Evolutionary conservation across 148 eudicot genomes (phyloP).

Genomic region (Suaeda aralocaspica): DNA sequence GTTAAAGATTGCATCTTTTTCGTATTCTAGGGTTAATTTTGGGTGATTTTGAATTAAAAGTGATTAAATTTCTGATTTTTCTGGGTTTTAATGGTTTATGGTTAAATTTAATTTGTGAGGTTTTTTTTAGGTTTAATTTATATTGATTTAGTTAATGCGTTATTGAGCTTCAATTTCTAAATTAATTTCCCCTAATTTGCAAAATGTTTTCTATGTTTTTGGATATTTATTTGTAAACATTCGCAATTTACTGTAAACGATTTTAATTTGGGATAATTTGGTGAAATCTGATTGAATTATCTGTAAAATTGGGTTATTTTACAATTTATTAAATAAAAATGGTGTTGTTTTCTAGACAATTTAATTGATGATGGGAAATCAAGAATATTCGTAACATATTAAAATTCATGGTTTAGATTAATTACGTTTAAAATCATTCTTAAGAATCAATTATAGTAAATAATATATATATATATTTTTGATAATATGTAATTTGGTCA

Average conservation of each 20-base stretch:
- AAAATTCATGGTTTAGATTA: constrained; percentile 7
- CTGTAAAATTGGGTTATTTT: background rate
- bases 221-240: no score
- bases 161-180: background rate
- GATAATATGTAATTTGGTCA: background rate
- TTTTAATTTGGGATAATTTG: no score
- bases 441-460: constrained; percentile 3
- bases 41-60: no score
- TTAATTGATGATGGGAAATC: background rate
- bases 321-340: background rate
- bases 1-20: no score
- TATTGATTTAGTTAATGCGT: background rate
- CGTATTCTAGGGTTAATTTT: no score
- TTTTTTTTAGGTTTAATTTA: no score
- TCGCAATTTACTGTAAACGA: no score
- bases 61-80: constrained; percentile 9
- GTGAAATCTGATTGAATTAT: background rate
- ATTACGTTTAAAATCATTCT: constrained; percentile 14
- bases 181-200: no score
- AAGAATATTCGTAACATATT: constrained; percentile 10
- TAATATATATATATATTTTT: no score
- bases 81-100: constrained; percentile 5
- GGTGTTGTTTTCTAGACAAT: constrained; percentile 12
- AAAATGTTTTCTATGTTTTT: no score
- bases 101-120: no score